Conservation (phyloP, 2,329 filamentous ascomycete species). For the Verticillium longisporum region DNA sequence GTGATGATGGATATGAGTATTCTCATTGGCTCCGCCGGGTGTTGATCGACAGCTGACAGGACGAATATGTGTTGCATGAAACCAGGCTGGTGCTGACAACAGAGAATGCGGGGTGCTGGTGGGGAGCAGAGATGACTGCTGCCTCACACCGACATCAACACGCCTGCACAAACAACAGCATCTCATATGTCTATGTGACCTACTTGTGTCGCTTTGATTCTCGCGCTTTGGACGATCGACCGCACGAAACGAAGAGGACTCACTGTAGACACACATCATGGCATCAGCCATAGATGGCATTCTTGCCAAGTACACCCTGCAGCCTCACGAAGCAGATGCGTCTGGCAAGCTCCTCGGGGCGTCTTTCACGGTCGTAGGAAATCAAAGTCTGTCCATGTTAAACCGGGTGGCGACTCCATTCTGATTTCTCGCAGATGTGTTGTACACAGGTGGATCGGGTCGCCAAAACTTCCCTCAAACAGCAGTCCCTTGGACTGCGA, state of each 20-base stretch:
- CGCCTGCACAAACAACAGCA: no score
- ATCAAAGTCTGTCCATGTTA: conserved; percentile 17
- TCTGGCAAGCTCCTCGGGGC: conserved; percentile 27
- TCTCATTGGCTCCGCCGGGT: no score
- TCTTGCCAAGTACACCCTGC: conserved; percentile 20
- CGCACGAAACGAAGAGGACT: background rate
- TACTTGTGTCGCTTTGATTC: background rate
- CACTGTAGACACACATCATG: background rate
- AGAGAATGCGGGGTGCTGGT: no score
- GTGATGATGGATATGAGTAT: no score
- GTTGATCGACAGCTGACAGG: no score
- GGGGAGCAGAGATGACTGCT: no score
- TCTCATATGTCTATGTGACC: no score
- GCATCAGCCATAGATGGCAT: conserved; percentile 10
- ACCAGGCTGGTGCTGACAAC: no score
- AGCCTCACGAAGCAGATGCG: conserved; percentile 16
- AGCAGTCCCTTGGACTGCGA: conserved; percentile 21
- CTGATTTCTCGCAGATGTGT: conserved; percentile 15
- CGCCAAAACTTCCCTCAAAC: conserved; percentile 20
- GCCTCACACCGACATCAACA: no score
- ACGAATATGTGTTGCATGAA: no score
- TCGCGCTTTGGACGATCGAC: no score
- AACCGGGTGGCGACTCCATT: background rate
- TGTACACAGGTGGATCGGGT: conserved; percentile 29
- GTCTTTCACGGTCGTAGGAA: conserved; percentile 25